Evolutionary conservation across 2,329 filamentous ascomycete species (phyloP).

Genomic region (Colletotrichum chlorophyti): DNA sequence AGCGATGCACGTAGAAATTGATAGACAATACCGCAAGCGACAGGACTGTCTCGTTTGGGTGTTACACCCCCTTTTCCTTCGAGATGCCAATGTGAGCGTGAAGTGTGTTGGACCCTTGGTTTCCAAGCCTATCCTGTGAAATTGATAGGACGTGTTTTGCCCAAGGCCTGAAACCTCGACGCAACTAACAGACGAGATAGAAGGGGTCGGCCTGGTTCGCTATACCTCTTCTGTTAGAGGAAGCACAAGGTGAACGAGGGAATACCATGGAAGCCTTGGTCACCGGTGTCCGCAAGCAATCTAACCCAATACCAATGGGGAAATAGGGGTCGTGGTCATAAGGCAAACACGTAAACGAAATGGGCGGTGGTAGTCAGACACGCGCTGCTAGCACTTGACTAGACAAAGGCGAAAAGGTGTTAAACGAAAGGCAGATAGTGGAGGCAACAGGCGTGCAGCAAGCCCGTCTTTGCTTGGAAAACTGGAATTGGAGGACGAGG

Average conservation of each 20-base stretch:
- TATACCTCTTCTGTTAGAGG: background rate
- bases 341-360: background rate
- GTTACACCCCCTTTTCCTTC: conserved; percentile 6
- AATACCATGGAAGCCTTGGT: background rate
- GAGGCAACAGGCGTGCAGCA: background rate
- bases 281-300: background rate
- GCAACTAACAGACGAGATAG: conserved; percentile 2
- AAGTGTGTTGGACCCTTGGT: conserved; percentile 21
- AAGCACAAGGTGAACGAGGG: background rate
- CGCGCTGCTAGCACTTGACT: conserved; percentile 17
- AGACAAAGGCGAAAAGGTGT: background rate
- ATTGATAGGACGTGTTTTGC: conserved; percentile 11
- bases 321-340: background rate
- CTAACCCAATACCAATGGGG: background rate
- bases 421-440: background rate
- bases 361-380: background rate
- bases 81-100: background rate
- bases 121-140: background rate
- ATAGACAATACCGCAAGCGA: conserved; percentile 20
- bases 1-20: background rate
- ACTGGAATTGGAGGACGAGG: background rate
- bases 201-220: background rate
- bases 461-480: background rate
- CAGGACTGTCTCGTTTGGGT: conserved; percentile 11
- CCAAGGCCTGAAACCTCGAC: conserved; percentile 21